Base-by-base conservation (phyloP, 495 filamentous ascomycete genomes). In the Tuber brumale region DNA sequence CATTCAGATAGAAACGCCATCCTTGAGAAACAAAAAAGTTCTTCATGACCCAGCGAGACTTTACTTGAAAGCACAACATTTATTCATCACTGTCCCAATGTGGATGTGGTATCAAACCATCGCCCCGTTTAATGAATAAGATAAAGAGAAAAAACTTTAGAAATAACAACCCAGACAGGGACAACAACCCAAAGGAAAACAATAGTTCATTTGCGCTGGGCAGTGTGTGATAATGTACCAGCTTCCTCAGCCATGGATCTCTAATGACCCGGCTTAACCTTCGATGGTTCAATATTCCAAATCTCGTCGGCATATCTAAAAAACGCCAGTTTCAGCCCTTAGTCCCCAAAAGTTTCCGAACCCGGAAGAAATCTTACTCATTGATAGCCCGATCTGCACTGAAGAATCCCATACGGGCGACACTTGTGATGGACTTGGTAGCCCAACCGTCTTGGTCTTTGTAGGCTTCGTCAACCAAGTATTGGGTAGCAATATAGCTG, bases 331-430 rank as follows among this genome's bases (percentile, higher is more conserved):
- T 43, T 45, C 16, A 42, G 44, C 23, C 23, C 70, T 27, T n/a
- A 23, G 21, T 6, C 16, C 35, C 16, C n/a, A 42, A 27, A 71
- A 71, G 14, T 31, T 31, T 27, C 18, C 27, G 35, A 16, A 3
- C 3, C 19, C 35, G 27, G 37, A 76, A 41, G 42, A 43, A 42
- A 23, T 23, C 80, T 57, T 76, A 99, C 88, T 99, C 96, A 81
- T 93, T 92, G 79, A 97, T 97, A 83, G 96, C 97, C n/a, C 95
- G 88, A 84, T 99, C 95, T 72, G 91, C 93, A 72, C 90, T 93
- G 86, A 99, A 99, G 88, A 98, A 98, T 18, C 95, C 95, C 95
- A 99, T 98, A 27, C 93, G 86, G 19, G 92, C 89, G 4, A 98
- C 95, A 71, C 90, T 92, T 48, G 88, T 91, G 80, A 99, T 97